Evolutionary conservation across 2,329 filamentous ascomycete genomes (phyloP).

Genomic region (Fusarium sp.): DNA sequence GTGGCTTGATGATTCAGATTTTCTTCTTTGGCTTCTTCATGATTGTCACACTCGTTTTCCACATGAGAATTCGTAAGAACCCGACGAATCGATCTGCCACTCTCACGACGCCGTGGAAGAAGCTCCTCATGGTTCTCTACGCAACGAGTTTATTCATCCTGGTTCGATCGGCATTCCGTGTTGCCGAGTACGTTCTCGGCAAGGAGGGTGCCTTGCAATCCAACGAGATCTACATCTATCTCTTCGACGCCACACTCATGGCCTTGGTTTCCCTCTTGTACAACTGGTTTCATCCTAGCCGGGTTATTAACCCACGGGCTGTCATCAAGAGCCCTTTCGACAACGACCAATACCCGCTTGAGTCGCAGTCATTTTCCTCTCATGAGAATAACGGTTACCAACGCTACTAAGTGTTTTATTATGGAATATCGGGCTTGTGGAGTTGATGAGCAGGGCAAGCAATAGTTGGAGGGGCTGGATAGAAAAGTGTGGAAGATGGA

Average conservation of each 20-base stretch:
- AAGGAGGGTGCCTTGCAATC: constrained; percentile 43
- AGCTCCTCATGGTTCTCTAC: constrained; percentile 37
- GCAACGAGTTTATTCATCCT: constrained; percentile 45
- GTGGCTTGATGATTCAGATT: constrained; percentile 61
- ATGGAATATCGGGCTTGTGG: background rate
- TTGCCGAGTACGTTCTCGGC: constrained; percentile 52
- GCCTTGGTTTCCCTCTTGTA: constrained; percentile 30
- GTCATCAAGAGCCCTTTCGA: background rate
- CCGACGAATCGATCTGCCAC: constrained; percentile 6
- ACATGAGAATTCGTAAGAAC: constrained; percentile 41
- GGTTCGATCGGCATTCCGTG: constrained; percentile 51
- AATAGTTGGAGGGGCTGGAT: background rate
- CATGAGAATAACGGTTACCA: background rate
- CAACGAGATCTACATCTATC: constrained; percentile 48
- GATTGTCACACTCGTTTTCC: constrained; percentile 53
- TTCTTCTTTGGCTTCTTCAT: constrained; percentile 62
- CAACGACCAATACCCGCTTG: background rate
- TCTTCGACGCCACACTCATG: constrained; percentile 50
- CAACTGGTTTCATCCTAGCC: constrained; percentile 28
- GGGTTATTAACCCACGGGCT: background rate
- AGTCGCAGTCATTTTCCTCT: background rate
- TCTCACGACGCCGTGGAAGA: constrained; percentile 43
- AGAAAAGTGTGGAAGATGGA: background rate
- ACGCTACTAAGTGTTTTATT: background rate
- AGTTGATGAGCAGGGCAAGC: background rate